Evolutionary conservation across 495 filamentous ascomycete species (phyloP), one percentile per base, ranked within the genome.

Genomic region (Penicillium canescens): DNA sequence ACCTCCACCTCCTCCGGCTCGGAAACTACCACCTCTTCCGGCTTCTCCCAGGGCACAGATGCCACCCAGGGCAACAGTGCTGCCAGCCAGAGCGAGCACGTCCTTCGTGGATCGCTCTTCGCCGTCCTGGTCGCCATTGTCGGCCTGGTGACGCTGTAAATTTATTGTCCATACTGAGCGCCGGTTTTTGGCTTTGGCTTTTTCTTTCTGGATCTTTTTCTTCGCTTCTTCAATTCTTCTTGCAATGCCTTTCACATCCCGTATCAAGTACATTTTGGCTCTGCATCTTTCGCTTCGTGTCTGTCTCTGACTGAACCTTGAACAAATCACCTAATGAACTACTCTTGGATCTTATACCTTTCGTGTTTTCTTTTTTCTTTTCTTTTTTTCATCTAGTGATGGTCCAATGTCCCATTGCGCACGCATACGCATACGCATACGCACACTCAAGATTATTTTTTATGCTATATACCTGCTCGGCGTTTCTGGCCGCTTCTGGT

Each of bases 91-190:
- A 70, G 63, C 48, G 78, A 79, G 63, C 71, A 68, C 39, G 71
- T 80, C 38, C 55, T 82, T 52, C 63, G 71, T 37, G 76, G 81
- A 34, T 82, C 82, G 14, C 65, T 83, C 63, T 78, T 85, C 53
- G 82, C 80, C 12, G 79, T 79, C 34, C 52, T 84, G 41, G 75
- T 84, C 36, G 82, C 82, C 4, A 62, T 83, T 20, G 71, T 82
- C 37, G 83, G 70, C 51, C 65, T 82, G 57, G 67, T 85, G 45
- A 75, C 78, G 50, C 59, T 84, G 67, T 85, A 75, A 76, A 68
- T 39, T 45, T 36, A 28, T 45, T 50, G 46, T 45, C 28, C 28
- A 31, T 31, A 31, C 28, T 9, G 28, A 31, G 28, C 28, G 28
- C 28, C 28, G 6, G 26, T 50, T 63, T 56, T 56, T 59, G 44